Base-by-base conservation (phyloP, 2,329 filamentous ascomycete genomes). In the Colletotrichum endophyticum region DNA sequence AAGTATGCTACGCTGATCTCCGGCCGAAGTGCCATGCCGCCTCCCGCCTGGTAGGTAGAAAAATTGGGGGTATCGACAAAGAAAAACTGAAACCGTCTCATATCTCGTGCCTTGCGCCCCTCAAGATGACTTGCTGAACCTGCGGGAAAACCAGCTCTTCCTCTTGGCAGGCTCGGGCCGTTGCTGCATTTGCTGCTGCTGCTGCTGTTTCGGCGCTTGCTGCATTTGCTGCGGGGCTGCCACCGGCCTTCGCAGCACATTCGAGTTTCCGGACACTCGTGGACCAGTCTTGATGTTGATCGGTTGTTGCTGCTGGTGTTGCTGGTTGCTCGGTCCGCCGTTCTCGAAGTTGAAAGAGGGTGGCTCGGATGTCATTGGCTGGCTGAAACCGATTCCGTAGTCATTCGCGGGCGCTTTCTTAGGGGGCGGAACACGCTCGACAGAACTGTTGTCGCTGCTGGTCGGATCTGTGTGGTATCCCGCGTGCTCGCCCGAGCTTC, bases 371-470 rank as follows among this genome's bases (percentile, higher is more conserved):
- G 84, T 78, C 15, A 86, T 80, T 34, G 84, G 79, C 75, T 89
- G 88, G 63, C 83, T 86, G 80, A 91, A 90, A 59, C 86, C 88
- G 78, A 93, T 93, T 67, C 94, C 94, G 80, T 95, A 95, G 78
- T 89, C 90, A 70, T 94, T 93, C 8, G 85, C 81, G 9, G 89
- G 89, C 66, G 92, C 90, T 32, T 81, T 82, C 30, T 88, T 90
- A 80, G 91, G 90, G 44, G 88, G 86, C 7, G 88, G 87, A 68
- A 92, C 90, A 28, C 95, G 93, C 82, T 98, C 95, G 80, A 98
- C 92, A 3, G 95, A 98, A 86, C 95, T 98, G 86, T 98, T 98
- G 82, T 98, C 95, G 82, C 96, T 98, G 86, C 95, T 97, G 72
- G 90, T 87, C 57, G 95, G 96, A 82, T 98, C 96, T 76, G 95